Base-by-base conservation (phyloP, 1,284 basidiomycete species). In the Cystobasidium sp. region DNA sequence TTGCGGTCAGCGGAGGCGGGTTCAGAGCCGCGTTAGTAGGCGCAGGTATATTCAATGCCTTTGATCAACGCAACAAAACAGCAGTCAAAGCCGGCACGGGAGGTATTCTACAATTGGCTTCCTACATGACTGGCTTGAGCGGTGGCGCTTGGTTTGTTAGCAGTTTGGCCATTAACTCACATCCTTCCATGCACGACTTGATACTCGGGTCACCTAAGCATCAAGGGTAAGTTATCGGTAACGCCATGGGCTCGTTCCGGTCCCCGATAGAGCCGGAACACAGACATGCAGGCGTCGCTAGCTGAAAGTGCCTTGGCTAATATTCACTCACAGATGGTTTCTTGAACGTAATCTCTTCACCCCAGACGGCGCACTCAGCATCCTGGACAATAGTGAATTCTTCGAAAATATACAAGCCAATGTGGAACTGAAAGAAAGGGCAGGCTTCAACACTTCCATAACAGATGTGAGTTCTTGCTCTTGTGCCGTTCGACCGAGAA, bases 71-170 rank as follows among this genome's bases (percentile, higher is more conserved):
- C 31, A 88, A 90, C 75, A 79, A 81, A 1, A 84, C 86, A n/a
- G 83, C 88, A 18, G 86, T 86, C 77, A 77, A 81, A 1, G 84
- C 82, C 2, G 88, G 88, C 6, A 89, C 88, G 0, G 90, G 89
- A 3, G 89, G 89, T 2, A 80, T 90, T 0, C 81, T 90, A 49
- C 89, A 90, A 79, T 86, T 88, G 39, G 80, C 86, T 12, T 87
- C 87, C 1, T 90, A 90, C 81, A 80, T 89, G 43, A 80, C 86
- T 10, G 88, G 85, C 0, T 83, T 90, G 0, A 90, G 89, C 72
- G 89, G 89, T 87, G 89, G 89, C 1, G 88, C 88, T 8, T 90
- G 89, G 89, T 77, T 88, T 5, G 85, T 86, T 0, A 86, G 87
- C 1, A 88, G 88, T 0, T 77, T 89, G 55, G 81, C 84, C 41